Evolutionary conservation across 495 filamentous ascomycete species (phyloP).

Genomic region (Durotheca rogersii): DNA sequence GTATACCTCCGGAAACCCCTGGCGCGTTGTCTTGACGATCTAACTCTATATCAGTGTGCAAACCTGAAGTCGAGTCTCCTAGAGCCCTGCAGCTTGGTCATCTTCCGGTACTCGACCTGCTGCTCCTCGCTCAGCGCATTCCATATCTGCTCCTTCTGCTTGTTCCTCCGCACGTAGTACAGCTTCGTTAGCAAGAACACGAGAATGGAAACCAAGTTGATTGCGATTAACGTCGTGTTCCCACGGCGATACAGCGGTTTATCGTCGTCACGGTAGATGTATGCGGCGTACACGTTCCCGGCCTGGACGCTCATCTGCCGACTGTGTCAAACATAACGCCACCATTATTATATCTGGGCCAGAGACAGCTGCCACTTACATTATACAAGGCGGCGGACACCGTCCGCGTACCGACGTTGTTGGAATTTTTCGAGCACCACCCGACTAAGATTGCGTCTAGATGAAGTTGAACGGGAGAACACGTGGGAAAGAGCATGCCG

Average conservation of each 20-base stretch:
- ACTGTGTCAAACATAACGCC: background rate
- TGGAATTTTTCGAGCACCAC: constrained; percentile 63
- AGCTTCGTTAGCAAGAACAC: constrained; percentile 42
- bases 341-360: background rate
- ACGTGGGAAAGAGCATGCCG: background rate
- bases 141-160: constrained; percentile 42
- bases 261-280: constrained; percentile 60
- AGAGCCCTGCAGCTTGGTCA: constrained; percentile 42
- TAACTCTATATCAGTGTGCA: constrained; percentile 39
- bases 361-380: constrained; percentile 19
- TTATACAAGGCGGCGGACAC: constrained; percentile 68
- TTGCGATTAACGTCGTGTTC: constrained; percentile 62
- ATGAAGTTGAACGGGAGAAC: background rate
- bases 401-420: constrained; percentile 66
- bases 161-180: constrained; percentile 49
- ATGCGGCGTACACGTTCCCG: constrained; percentile 53
- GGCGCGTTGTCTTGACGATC: too few species aligned
- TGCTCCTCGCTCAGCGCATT: constrained; percentile 43
- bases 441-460: constrained; percentile 62
- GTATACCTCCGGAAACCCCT: too few species aligned
- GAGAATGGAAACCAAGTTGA: constrained; percentile 42
- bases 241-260: constrained; percentile 65
- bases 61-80: constrained; percentile 51
- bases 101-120: constrained; percentile 39
- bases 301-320: constrained; percentile 63